Evolutionary conservation across 2,329 filamentous ascomycete species (phyloP), one percentile per base, ranked within the genome.

Genomic region (Bipolaris sorokiniana): DNA sequence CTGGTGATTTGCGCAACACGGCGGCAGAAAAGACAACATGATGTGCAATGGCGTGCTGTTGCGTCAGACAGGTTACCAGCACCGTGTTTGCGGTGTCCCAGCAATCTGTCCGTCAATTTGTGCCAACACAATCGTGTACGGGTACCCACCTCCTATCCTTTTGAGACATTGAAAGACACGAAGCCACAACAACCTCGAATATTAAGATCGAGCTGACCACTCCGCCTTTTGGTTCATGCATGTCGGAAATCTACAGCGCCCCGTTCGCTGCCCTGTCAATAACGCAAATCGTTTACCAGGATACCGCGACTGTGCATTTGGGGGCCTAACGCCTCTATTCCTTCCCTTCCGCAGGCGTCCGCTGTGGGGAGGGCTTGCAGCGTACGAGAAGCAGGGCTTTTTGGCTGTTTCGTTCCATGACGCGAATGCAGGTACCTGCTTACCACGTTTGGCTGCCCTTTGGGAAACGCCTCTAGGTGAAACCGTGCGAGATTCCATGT

Each of bases 71-170:
- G 18, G 31, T 41, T 46, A 51, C 63, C 58, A 58, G 47, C 28
- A 41, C 63, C 58, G 55, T 56, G 63, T 59, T 45, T 47, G 49
- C 48, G 61, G 61, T 62, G 53, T 55, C 51, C 57, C 61, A 48
- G 49, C 15, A 42, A 62, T 33, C 47, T 46, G 59, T 54, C 53
- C 23, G 28, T 44, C 23, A 48, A 53, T 45, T 23, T 36, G 37
- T 11, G 31, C 31, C 18, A 31, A 28, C 18, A 40, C 10, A 33
- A 47, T 10, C 26, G 42, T 36, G 34, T 44, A 9, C 33, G 37
- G 26, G 41, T 22, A 20, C 34, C 16, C 15, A 41, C 20, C 22
- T 28, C 28, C 37, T 18, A 2, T 36, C 26, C 7, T 22, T 16
- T 15, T 11, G 36, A 37, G 22, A n/a, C 3, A 26, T n/a, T 16